Percentiles rank a stretch among this genome's conserved stretches.
Evolutionary conservation across 225 moss, liverwort and hornwort species (phyloP).

Genomic region (Pleurozium schreberi): DNA sequence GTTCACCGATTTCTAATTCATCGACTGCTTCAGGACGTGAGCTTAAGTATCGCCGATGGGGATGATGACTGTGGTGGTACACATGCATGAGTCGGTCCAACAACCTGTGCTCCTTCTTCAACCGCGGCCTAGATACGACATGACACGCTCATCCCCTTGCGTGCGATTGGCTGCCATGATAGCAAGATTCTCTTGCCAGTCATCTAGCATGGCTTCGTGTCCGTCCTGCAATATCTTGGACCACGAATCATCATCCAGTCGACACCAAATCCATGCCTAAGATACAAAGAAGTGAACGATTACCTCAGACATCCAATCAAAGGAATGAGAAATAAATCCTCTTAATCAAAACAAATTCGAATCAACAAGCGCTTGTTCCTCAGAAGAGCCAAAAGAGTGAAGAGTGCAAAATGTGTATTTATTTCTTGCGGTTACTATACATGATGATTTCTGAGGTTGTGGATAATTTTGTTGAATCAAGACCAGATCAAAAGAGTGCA

Average conservation of each 20-base stretch:
- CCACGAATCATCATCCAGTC: background rate
- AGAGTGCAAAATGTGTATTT: too few species aligned
- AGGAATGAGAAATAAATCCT: background rate
- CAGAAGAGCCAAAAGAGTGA: background rate
- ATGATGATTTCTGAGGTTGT: too few species aligned
- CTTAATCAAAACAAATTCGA: background rate
- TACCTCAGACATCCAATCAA: background rate
- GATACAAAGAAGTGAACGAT: background rate
- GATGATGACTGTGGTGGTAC: constrained; percentile 63
- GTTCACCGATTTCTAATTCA: constrained; percentile 24
- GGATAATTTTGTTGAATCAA: too few species aligned
- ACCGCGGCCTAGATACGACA: constrained; percentile 40
- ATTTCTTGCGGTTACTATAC: too few species aligned
- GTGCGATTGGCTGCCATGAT: constrained; percentile 79
- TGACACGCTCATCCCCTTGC: constrained; percentile 73
- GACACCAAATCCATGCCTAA: background rate
- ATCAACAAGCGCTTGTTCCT: background rate
- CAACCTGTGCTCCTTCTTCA: constrained; percentile 6
- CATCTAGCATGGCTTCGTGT: constrained; percentile 62
- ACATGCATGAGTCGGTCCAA: constrained; percentile 56
- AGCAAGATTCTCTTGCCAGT: constrained; percentile 81
- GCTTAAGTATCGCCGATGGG: constrained; percentile 48
- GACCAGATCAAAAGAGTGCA: too few species aligned
- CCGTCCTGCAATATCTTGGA: constrained; percentile 36
- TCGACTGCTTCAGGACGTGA: constrained; percentile 42